A percentile compares a stretch with the other conserved stretches of the same genome.
phyloP scores from a whole-genome alignment of 352 stramenopile genomes.

The Globisporangium cederbergense region DNA sequence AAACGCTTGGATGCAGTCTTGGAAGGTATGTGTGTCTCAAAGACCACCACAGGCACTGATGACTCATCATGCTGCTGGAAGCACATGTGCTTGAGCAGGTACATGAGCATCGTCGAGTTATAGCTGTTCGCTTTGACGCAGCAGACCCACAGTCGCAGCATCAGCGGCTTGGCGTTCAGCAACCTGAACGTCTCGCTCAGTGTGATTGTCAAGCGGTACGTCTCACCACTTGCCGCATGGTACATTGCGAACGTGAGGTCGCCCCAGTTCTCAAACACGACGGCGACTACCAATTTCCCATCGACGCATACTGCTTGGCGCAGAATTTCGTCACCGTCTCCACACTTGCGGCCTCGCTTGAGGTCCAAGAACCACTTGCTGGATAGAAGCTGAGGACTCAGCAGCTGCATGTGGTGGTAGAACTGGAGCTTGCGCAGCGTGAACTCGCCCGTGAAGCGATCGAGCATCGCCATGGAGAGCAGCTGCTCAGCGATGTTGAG shows the following conservation, averaged over 20 bases:
- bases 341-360: conserved; percentile 49
- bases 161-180: conserved; percentile 32
- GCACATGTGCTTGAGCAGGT: conserved; percentile 38
- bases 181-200: conserved; percentile 36
- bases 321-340: conserved; percentile 65
- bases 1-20: conserved; percentile 14
- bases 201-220: conserved; percentile 28
- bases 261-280: conserved; percentile 79
- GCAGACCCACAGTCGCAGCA: conserved; percentile 59
- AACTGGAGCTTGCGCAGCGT: conserved; percentile 68
- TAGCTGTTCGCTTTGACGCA: conserved; percentile 78
- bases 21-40: conserved; percentile 7
- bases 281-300: conserved; percentile 43
- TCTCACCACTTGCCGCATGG: conserved; percentile 30
- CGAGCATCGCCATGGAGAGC: conserved; percentile 56
- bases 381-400: conserved; percentile 46
- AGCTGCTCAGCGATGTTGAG: conserved; percentile 40
- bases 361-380: conserved; percentile 67
- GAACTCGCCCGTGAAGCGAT: conserved; percentile 68
- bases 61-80: conserved; percentile 17
- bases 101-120: conserved; percentile 30
- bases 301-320: conserved; percentile 49
- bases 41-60: background rate
- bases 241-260: conserved; percentile 61
- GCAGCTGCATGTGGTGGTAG: conserved; percentile 52